Evolutionary conservation across 441 rosid genomes (phyloP), one percentile per base, ranked within the genome.

Genomic region (Caryocar brasiliense): DNA sequence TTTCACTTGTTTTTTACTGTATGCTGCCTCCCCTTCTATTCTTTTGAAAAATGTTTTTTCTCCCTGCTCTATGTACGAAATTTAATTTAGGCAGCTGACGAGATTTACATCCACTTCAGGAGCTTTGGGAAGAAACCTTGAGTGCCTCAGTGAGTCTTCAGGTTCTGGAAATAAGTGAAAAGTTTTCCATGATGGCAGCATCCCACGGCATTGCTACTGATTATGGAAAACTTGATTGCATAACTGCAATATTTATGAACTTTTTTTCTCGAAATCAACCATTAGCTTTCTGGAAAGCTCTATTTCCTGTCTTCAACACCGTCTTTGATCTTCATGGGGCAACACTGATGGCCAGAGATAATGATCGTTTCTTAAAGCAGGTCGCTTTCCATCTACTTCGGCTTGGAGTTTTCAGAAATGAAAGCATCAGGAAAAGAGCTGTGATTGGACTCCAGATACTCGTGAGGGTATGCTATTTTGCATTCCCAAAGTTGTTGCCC

Each of bases 61-160:
- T 40, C 47, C 39, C 55, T 40, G 11, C 43, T 66, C 21, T 37
- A 12, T 13, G 20, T 58, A 37, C 50, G 18, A 21, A n/a, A 25
- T 41, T 24, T 23, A 53, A n/a, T 32, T 38, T 30, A 23, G 45
- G 54, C 40, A 37, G 47, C 62, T 73, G 61, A 63, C 60, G 40
- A 33, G 43, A 51, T 45, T 40, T 19, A 40, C 54, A 32, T 70
- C 64, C 40, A 30, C 67, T 76, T 43, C 80, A 93, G 99, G 99
- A 93, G 71, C 97, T 88, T 36, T 92, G 97, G 99, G 99, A 92
- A 78, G 99, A 92, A 79, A 92, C 86, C 64, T 78, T 93, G 69
- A 93, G 96, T 65, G 90, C 97, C 53, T 78, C 97, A 61, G 96
- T 89, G 58, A 83, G 96, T 76, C 99, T 86, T 67, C 96, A 93